phyloP scores from a whole-genome alignment of 345 rosid species.

The Stellera chamaejasme region DNA sequence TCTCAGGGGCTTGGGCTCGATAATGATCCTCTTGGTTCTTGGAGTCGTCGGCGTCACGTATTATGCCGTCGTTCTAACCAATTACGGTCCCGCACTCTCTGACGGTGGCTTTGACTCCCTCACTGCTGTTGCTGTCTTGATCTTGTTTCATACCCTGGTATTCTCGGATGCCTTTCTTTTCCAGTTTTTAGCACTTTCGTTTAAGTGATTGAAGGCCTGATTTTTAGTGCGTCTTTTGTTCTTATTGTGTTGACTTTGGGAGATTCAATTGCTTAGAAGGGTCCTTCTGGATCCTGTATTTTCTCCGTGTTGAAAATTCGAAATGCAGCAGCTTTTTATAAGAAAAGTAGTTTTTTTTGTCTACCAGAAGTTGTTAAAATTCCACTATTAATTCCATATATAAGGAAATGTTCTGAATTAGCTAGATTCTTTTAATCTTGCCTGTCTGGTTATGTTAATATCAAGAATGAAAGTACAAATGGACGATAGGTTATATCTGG shows the following conservation, averaged over 20 bases:
- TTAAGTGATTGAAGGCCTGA: not conserved
- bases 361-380: too few species aligned
- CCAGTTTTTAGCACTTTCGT: constrained; percentile 6
- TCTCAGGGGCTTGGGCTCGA: constrained; percentile 88
- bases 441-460: not conserved
- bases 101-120: constrained; percentile 59
- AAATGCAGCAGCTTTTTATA: too few species aligned
- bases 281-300: constrained; percentile 5
- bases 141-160: constrained; percentile 81
- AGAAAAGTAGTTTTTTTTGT: too few species aligned
- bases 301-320: not conserved
- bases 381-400: too few species aligned
- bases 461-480: not conserved
- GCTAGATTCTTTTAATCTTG: too few species aligned
- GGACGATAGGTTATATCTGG: not conserved
- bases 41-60: constrained; percentile 92
- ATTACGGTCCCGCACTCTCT: constrained; percentile 71
- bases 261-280: not conserved
- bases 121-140: constrained; percentile 42
- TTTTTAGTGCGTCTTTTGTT: not conserved
- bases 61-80: constrained; percentile 84
- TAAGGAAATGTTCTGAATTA: too few species aligned
- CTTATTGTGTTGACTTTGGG: not conserved
- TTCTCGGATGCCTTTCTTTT: constrained; percentile 15
- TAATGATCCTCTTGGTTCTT: constrained; percentile 91